Evolutionary conservation across 495 filamentous ascomycete species (phyloP).

Genomic region (Pyrenopolyporus hunteri): DNA sequence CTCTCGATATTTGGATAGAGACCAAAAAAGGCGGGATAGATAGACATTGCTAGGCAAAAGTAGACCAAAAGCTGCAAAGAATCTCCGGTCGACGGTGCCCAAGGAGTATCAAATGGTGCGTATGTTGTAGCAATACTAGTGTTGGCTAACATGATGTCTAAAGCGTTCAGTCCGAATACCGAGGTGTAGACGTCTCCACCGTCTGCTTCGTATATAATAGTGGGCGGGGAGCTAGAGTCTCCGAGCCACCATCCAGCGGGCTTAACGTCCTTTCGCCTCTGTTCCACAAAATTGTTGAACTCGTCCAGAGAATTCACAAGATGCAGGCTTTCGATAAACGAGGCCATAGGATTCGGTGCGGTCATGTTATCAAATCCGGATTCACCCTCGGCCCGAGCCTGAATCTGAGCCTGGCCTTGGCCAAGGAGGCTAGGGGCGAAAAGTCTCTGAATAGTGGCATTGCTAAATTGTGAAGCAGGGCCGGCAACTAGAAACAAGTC

Average conservation of each 20-base stretch:
- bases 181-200: conserved; percentile 54
- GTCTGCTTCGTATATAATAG: conserved; percentile 62
- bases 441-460: conserved; percentile 49
- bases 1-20: conserved; percentile 85
- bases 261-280: conserved; percentile 67
- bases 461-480: conserved; percentile 58
- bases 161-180: conserved; percentile 72
- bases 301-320: conserved; percentile 66
- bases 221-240: conserved; percentile 57
- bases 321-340: conserved; percentile 54
- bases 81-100: conserved; percentile 65
- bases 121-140: conserved; percentile 70
- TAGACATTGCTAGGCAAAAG: conserved; percentile 74
- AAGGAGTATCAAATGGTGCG: conserved; percentile 72
- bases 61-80: conserved; percentile 82
- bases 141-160: conserved; percentile 68
- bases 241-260: conserved; percentile 80
- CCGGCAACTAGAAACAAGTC: conserved; percentile 63
- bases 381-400: conserved; percentile 13
- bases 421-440: conserved; percentile 50
- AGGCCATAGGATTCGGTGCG: conserved; percentile 2
- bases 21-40: conserved; percentile 83
- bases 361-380: background rate
- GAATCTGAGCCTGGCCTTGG: conserved; percentile 18
- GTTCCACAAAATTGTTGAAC: conserved; percentile 68